Evolutionary conservation across 495 filamentous ascomycete species (phyloP).

Genomic region (Tuber aestivum): DNA sequence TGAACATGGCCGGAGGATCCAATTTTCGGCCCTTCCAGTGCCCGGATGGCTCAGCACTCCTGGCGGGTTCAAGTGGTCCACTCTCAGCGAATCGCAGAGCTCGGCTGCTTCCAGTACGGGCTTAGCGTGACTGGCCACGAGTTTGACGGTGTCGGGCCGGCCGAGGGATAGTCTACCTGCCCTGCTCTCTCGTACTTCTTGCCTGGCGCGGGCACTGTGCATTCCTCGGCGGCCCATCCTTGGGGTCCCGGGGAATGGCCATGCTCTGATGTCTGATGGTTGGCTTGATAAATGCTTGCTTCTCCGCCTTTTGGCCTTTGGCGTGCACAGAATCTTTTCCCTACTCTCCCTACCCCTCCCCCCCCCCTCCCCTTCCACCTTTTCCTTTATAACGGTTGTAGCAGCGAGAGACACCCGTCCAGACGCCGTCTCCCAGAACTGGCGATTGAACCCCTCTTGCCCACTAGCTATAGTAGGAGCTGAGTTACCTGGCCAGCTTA

Average conservation of each 20-base stretch:
- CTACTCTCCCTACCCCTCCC: neutral
- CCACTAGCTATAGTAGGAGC: conserved; percentile 7
- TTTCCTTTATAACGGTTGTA: conserved; percentile 1
- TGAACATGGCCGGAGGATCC: too few species aligned
- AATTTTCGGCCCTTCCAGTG: too few species aligned
- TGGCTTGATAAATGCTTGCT: neutral
- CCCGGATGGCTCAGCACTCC: too few species aligned
- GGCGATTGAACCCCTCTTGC: conserved; percentile 39
- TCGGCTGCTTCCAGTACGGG: too few species aligned
- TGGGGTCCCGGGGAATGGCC: neutral
- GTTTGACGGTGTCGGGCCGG: too few species aligned
- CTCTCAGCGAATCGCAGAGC: too few species aligned
- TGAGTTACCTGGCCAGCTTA: neutral
- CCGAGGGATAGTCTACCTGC: neutral
- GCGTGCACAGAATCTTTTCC: neutral
- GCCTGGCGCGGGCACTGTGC: neutral
- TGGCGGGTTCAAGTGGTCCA: too few species aligned
- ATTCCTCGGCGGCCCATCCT: neutral
- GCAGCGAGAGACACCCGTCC: conserved; percentile 36
- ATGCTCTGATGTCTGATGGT: neutral
- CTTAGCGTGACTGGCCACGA: too few species aligned
- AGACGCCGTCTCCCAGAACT: conserved; percentile 19
- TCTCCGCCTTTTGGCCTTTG: neutral
- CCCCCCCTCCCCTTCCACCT: neutral
- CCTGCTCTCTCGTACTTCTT: neutral